phyloP scores from a whole-genome alignment of 1,139 yeast genomes.

The Lodderomyces parapsilosis region DNA sequence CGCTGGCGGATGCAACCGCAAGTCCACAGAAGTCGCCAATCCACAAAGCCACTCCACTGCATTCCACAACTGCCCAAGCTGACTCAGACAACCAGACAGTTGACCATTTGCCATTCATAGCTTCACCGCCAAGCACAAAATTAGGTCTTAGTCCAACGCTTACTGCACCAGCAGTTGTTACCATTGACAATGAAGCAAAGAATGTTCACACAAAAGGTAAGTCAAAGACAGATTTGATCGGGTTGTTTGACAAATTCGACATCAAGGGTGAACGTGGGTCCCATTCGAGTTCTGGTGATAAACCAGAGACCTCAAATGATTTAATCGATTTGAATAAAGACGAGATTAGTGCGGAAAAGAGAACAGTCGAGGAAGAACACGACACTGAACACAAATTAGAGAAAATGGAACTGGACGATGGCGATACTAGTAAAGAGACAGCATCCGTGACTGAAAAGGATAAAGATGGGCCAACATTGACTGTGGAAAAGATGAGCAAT shows the following conservation, averaged over 20 bases:
- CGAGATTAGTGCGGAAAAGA: constrained; percentile 6
- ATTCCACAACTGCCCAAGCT: background rate
- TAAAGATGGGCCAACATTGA: background rate
- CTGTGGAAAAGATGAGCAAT: constrained; percentile 2
- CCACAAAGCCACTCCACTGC: background rate
- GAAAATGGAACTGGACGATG: constrained; percentile 11
- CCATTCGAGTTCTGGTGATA: background rate
- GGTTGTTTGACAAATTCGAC: constrained; percentile 42
- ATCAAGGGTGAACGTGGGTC: constrained; percentile 15
- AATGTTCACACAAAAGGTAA: background rate
- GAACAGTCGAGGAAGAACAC: constrained; percentile 5
- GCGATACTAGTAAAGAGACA: constrained; percentile 1
- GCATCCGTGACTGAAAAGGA: background rate
- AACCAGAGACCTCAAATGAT: constrained; percentile 9
- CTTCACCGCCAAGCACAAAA: constrained; percentile 9
- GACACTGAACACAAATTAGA: constrained; percentile 8
- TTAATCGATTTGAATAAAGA: background rate
- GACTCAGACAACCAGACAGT: background rate
- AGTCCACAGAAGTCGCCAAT: background rate
- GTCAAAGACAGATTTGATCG: constrained; percentile 32
- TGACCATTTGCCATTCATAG: background rate
- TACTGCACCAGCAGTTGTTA: constrained; percentile 28
- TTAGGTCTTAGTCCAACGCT: constrained; percentile 15
- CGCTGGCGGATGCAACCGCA: background rate
- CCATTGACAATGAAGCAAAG: constrained; percentile 12